These are phyloP conservation scores for Ustilago bromivora DNA, from an alignment of 1,284 basidiomycete species.

Conservation along the genomic window DNA sequence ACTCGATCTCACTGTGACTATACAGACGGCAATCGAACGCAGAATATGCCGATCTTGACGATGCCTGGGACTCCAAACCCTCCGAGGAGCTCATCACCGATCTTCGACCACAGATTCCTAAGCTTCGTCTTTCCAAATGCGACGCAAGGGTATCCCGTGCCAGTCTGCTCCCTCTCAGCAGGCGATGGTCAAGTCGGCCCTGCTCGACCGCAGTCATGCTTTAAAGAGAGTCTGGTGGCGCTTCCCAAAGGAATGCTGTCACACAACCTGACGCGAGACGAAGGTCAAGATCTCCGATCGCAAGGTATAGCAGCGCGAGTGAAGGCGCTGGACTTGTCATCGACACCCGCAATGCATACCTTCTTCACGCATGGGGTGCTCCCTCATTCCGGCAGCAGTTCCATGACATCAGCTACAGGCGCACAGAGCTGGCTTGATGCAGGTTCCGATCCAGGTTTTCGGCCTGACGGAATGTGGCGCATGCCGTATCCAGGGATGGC, in stretches of 20 bases:
- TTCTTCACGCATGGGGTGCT: background rate
- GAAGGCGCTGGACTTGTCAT: slow-evolving; percentile 9
- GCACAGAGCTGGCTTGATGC: background rate
- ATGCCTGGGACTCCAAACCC: background rate
- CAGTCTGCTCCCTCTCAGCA: background rate
- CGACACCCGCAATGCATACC: background rate
- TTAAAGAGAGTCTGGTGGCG: background rate
- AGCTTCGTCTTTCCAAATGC: background rate
- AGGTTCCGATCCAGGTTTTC: background rate
- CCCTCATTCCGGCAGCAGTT: background rate
- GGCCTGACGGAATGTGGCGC: background rate
- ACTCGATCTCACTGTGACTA: background rate
- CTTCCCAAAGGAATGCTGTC: no score
- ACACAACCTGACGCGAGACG: background rate
- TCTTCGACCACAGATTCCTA: background rate
- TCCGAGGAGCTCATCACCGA: background rate
- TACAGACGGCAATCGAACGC: slow-evolving; percentile 1
- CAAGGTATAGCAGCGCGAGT: slow-evolving; percentile 10
- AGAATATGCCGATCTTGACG: slow-evolving; percentile 4
- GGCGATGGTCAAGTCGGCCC: background rate
- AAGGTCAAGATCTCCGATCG: background rate
- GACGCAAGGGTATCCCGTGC: background rate
- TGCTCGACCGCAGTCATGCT: background rate
- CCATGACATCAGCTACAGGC: background rate
- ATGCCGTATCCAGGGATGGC: background rate